These are phyloP conservation scores for Knufia petricola DNA, from an alignment of 2,329 filamentous ascomycete species.

Conservation along the genomic window DNA sequence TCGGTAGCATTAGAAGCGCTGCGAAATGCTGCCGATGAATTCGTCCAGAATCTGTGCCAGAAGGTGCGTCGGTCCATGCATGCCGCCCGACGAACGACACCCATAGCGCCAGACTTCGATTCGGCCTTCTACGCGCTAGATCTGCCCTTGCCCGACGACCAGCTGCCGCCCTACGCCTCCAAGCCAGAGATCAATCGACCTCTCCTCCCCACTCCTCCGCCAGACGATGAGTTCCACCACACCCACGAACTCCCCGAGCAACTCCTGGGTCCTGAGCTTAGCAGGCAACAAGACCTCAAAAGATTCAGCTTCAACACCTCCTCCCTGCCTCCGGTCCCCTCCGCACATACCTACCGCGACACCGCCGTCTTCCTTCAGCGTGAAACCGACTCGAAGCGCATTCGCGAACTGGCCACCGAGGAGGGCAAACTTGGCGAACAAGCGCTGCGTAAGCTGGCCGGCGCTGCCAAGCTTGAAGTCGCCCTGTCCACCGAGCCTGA, in stretches of 20 bases:
- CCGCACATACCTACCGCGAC: constrained; percentile 53
- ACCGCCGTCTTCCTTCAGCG: constrained; percentile 50
- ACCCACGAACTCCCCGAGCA: constrained; percentile 27
- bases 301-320: constrained; percentile 46
- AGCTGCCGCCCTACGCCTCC: constrained; percentile 23
- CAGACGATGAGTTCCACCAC: constrained; percentile 30
- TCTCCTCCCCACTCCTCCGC: constrained; percentile 32
- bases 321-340: constrained; percentile 54
- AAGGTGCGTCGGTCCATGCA: constrained; percentile 50
- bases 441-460: constrained; percentile 51
- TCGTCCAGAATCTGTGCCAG: constrained; percentile 42
- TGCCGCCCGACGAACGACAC: constrained; percentile 44
- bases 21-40: constrained; percentile 47
- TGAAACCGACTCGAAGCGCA: constrained; percentile 50
- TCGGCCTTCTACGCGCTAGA: constrained; percentile 38
- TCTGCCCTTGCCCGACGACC: constrained; percentile 24
- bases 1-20: constrained; percentile 49
- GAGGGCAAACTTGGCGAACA: constrained; percentile 58
- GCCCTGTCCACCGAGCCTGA: constrained; percentile 33
- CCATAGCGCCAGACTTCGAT: constrained; percentile 52
- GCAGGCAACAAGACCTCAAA: constrained; percentile 37
- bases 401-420: constrained; percentile 54
- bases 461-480: constrained; percentile 36
- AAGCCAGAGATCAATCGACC: constrained; percentile 24
- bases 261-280: constrained; percentile 45